Base-by-base conservation (phyloP, 768 basidiomycete genomes). In the Porpolomopsis calyptriformis region DNA sequence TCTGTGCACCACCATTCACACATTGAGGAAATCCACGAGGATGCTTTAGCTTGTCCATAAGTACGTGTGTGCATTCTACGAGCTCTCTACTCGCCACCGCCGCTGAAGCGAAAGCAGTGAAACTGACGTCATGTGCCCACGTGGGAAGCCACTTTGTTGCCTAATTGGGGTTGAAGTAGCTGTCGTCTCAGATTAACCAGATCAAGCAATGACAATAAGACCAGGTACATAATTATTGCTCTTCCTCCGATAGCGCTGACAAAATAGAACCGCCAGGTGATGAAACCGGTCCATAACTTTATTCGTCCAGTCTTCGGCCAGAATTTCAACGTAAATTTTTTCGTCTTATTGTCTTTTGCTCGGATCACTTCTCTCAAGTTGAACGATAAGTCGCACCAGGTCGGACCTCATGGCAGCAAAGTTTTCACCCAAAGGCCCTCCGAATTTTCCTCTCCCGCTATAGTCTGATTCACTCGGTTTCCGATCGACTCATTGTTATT, bases 151-250 rank as follows among this genome's bases (percentile, higher is more conserved):
- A 19, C 40, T 26, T 24, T 16, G 26, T 51, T 57, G 39, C 54
- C 48, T 48, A 47, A 55, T 57, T 44, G 44, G 35, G 46, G 47
- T 25, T 44, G 36, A 38, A 36, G 51, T 52, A 51, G 44, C 49
- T 52, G 34, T 39, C 33, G 22, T 47, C 20, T 40, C 39, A 33
- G 27, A 47, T 40, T 36, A 24, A 46, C 16, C n/a, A 43, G 39
- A 31, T 37, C 26, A 33, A 23, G 19, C 31, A 40, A 48, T 22
- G 57, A 69, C 68, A 70, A 68, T 68, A 68, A 65, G 64, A 55
- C 60, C 62, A 67, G 67, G 68, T 60, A 69, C 65, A 36, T 44
- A 45, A 37, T 45, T 40, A 27, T 27, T 23, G 22, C 19, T 26
- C 14, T 40, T 4, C 46, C 19, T 35, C 16, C 8, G 11, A 14